These are phyloP conservation scores for Rhodamnia argentea DNA, from an alignment of 345 rosid species.

Conservation along the genomic window DNA sequence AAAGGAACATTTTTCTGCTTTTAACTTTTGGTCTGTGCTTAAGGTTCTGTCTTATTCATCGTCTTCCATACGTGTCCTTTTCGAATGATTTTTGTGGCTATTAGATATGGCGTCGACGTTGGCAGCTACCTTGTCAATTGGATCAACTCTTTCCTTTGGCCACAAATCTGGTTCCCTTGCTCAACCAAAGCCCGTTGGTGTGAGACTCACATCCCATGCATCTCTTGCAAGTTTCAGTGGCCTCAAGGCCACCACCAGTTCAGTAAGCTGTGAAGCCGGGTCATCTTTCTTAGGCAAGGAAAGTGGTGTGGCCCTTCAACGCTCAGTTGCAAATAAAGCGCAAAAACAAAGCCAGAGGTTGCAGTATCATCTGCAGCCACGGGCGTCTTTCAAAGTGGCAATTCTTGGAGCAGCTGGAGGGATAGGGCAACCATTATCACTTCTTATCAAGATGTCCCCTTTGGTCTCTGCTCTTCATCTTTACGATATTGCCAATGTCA, in stretches of 20 bases:
- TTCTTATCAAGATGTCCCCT: conserved; percentile 91
- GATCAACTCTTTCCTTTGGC: conserved; percentile 37
- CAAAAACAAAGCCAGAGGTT: conserved; percentile 19
- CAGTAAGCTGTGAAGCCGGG: conserved; percentile 34
- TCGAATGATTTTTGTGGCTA: not conserved
- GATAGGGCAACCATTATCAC: conserved; percentile 82
- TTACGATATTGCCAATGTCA: conserved; percentile 85
- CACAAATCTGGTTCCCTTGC: conserved; percentile 28
- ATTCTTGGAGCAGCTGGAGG: conserved; percentile 94
- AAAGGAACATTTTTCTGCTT: not conserved
- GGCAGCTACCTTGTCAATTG: conserved; percentile 48
- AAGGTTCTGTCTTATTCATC: not conserved
- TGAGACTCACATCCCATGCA: conserved; percentile 24
- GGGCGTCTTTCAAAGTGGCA: conserved; percentile 82
- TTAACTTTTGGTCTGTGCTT: not conserved
- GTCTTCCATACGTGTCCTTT: not conserved
- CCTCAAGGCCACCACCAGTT: conserved; percentile 50
- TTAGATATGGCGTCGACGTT: conserved; percentile 60
- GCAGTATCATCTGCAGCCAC: conserved; percentile 33
- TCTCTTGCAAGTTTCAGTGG: conserved; percentile 39
- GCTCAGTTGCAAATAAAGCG: conserved; percentile 26
- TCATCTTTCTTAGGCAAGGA: conserved; percentile 51
- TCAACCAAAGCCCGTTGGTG: conserved; percentile 26
- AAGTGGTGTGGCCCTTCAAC: conserved; percentile 29
- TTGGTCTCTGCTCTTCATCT: conserved; percentile 71